Evolutionary conservation across 768 basidiomycete species (phyloP).

Genomic region (Boletus subparvulus): DNA sequence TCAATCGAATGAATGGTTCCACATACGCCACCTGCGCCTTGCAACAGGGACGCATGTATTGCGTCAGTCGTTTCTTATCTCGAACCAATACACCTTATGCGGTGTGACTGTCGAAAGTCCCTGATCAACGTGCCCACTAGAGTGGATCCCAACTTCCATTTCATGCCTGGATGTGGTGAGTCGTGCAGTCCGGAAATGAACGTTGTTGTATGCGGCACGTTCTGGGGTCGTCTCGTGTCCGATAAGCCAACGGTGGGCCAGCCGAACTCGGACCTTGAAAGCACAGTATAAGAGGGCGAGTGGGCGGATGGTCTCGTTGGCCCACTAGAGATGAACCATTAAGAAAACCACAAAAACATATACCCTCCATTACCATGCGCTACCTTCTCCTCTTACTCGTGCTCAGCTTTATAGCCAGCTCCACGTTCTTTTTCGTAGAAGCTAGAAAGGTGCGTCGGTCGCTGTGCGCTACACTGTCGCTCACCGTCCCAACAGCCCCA

Average conservation of each 20-base stretch:
- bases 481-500: constrained; percentile 21
- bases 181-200: constrained; percentile 25
- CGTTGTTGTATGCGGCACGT: constrained; percentile 14
- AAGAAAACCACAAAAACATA: constrained; percentile 12
- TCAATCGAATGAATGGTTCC: background rate
- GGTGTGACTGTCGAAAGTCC: constrained; percentile 12
- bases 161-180: constrained; percentile 1
- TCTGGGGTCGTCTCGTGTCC: constrained; percentile 25
- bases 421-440: constrained; percentile 33
- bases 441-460: constrained; percentile 24
- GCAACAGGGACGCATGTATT: background rate
- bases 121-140: background rate
- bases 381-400: constrained; percentile 30
- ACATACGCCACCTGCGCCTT: constrained; percentile 1
- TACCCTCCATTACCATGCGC: constrained; percentile 16
- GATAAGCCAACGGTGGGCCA: constrained; percentile 1
- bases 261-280: constrained; percentile 23
- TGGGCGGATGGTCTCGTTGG: constrained; percentile 8
- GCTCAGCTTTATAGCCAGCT: constrained; percentile 28
- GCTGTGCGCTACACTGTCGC: background rate
- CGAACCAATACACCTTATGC: background rate
- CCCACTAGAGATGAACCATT: constrained; percentile 32
- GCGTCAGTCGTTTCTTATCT: background rate
- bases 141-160: constrained; percentile 19
- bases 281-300: constrained; percentile 24